Percentiles rank a stretch among this genome's conserved stretches.
phyloP scores from a whole-genome alignment of 371 early-diverging fungal genomes.

The Rhizomucor pusillus region DNA sequence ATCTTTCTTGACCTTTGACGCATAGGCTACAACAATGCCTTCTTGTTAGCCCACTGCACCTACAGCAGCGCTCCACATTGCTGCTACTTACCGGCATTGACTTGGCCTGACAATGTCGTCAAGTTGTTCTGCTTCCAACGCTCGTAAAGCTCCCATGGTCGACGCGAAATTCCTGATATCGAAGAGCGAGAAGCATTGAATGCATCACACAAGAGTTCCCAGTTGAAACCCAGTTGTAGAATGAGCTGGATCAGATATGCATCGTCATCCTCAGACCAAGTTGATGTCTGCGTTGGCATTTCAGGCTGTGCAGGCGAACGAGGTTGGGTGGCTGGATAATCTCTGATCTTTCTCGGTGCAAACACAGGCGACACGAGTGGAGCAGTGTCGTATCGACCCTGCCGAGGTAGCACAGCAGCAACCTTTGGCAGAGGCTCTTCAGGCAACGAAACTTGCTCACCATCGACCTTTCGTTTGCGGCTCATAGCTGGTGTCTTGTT shows the following conservation, averaged over 20 bases:
- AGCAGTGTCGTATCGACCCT: constrained; percentile 20
- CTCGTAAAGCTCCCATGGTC: constrained; percentile 65
- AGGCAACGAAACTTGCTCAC: constrained; percentile 23
- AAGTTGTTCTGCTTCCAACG: constrained; percentile 47
- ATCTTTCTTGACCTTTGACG: constrained; percentile 26
- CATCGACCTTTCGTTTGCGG: constrained; percentile 35
- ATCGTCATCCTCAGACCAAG: constrained; percentile 74
- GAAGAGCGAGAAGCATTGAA: constrained; percentile 53
- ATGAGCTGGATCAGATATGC: constrained; percentile 55
- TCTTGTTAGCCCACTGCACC: too few species aligned
- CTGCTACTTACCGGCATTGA: constrained; percentile 32
- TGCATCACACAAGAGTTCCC: constrained; percentile 64
- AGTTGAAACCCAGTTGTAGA: constrained; percentile 62
- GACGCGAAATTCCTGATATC: constrained; percentile 50
- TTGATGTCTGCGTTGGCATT: constrained; percentile 12
- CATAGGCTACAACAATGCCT: constrained; percentile 15
- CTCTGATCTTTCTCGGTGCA: constrained; percentile 46
- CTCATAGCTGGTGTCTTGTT: constrained; percentile 31
- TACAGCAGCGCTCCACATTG: too few species aligned
- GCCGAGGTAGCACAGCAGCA: constrained; percentile 28
- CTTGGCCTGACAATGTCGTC: constrained; percentile 42
- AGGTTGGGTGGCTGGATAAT: constrained; percentile 41
- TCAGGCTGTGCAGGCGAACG: constrained; percentile 38
- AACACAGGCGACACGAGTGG: constrained; percentile 30
- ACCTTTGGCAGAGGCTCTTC: constrained; percentile 29